These are phyloP conservation scores for Camelina neglecta DNA, from an alignment of 345 rosid genomes.

Conservation along the genomic window DNA sequence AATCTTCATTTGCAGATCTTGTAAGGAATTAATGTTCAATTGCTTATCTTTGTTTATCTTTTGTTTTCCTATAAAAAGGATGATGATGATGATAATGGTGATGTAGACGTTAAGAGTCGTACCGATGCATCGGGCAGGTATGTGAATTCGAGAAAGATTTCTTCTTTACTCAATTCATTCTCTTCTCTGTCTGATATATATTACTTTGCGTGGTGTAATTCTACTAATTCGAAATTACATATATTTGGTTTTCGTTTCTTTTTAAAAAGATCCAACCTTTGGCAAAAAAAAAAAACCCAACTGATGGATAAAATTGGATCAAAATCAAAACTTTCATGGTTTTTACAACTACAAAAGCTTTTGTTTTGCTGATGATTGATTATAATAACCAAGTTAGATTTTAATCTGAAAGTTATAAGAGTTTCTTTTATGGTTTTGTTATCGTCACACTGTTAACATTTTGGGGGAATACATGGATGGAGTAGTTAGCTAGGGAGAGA, in stretches of 20 bases:
- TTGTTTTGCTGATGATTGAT: constrained; percentile 43
- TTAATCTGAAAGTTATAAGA: background rate
- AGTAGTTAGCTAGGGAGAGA: constrained; percentile 46
- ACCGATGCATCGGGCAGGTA: constrained; percentile 65
- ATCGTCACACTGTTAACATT: constrained; percentile 26
- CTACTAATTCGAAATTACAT: background rate
- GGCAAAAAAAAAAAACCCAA: constrained; percentile 34
- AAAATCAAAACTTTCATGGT: constrained; percentile 18
- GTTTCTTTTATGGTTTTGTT: constrained; percentile 1
- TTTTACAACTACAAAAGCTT: background rate
- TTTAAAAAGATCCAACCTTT: constrained; percentile 43
- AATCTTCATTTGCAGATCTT: constrained; percentile 41
- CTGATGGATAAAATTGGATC: constrained; percentile 7
- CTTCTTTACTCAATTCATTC: constrained; percentile 13
- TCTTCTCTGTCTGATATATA: constrained; percentile 45
- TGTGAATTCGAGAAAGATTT: constrained; percentile 18
- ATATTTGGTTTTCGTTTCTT: constrained; percentile 32
- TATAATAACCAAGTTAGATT: constrained; percentile 26
- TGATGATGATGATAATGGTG: constrained; percentile 30
- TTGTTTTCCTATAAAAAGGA: constrained; percentile 31
- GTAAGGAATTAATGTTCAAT: constrained; percentile 3
- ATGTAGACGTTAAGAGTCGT: constrained; percentile 43
- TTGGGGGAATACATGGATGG: constrained; percentile 5
- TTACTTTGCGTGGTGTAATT: constrained; percentile 32
- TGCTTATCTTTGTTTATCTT: constrained; percentile 17